Base-by-base conservation (phyloP, 768 basidiomycete species). In the Amanita thiersii region DNA sequence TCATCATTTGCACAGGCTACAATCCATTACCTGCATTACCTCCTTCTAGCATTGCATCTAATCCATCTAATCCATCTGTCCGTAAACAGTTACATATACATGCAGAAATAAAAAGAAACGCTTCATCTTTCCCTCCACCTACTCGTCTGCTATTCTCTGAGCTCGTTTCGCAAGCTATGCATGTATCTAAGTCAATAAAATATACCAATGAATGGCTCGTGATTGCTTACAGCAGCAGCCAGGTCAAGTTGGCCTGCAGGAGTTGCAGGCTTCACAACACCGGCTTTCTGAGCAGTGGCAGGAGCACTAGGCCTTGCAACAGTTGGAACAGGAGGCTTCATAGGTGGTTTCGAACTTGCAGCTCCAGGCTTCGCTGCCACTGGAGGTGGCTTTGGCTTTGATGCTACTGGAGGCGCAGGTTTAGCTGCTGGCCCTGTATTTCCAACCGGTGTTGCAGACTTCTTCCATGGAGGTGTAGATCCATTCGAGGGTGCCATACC, bases 161-260 rank as follows among this genome's bases (percentile, higher is more conserved):
- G 86, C 86, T 18, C 87, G 79, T 57, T 69, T 86, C 15, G 86
- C 86, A 42, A 89, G 60, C 86, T 89, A 31, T 40, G 43, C 40
- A 32, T 35, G 38, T 49, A 21, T n/a, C 29, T 25, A 47, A 18
- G 11, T 15, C 39, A 14, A 7, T 2, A 26, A 19, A 39, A 12
- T 20, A 11, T 7, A 37, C 6, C 39, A 29, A 31, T 39, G 5
- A 41, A 23, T 11, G n/a, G n/a, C n/a, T n/a, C n/a, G 42, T 45
- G 37, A 46, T 37, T 2, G 70, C 84, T 68, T 51, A 92, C 86
- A 37, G 76, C 82, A 48, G 89, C 87, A 44, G 90, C 86, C 47
- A 92, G 63, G 62, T 90, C 90, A 62, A 87, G 48, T 53, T 90
- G 87, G 24, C 72, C 72, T 3, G 65, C 60, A 4, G 70, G 72